Evolutionary conservation across 331 rosid genomes (phyloP), one percentile per base, ranked within the genome.

Genomic region (Dryas integrifolia): DNA sequence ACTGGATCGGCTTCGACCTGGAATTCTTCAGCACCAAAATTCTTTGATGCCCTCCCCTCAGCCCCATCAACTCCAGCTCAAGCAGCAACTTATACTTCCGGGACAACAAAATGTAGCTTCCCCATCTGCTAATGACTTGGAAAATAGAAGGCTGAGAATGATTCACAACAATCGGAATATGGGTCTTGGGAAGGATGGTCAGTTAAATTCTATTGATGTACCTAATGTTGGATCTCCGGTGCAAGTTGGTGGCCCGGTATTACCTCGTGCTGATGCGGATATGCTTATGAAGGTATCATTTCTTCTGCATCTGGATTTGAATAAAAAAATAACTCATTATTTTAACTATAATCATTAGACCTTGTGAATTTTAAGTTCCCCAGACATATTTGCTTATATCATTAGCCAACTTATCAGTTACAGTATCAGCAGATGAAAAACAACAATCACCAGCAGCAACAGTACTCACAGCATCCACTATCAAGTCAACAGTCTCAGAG

Each of bases 81-180:
- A 79, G 80, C 92, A 85, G 75, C 90, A 84, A 79, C 76, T 82
- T 70, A 72, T 79, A 86, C 84, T 81, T 52, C 90, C 74, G 77
- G 83, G 83, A 49, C 84, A 77, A 35, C 87, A 85, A 67, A 87
- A 72, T 82, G 64, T 82, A 66, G 66, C 81, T 59, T 79, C 86
- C 66, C 82, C 84, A 69, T 76, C 89, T 47, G 53, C 76, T 65
- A 69, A 26, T 79, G 88, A 85, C 76, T 39, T 83, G 75, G 96
- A 85, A 51, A 21, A 72, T 41, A 77, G 85, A 78, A 84, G 74
- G 72, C 59, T 80, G 5, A 45, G 80, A 49, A 72, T 61, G 81
- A 78, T 82, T 72, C 69, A 76, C 39, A 78, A 75, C 53, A 83
- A 71, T 87, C 92, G 77, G 59, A 79, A 21, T 76, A 55, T 72